Evolutionary conservation across 805 yeast species (phyloP).

Genomic region (Citeromyces nyonsensis): DNA sequence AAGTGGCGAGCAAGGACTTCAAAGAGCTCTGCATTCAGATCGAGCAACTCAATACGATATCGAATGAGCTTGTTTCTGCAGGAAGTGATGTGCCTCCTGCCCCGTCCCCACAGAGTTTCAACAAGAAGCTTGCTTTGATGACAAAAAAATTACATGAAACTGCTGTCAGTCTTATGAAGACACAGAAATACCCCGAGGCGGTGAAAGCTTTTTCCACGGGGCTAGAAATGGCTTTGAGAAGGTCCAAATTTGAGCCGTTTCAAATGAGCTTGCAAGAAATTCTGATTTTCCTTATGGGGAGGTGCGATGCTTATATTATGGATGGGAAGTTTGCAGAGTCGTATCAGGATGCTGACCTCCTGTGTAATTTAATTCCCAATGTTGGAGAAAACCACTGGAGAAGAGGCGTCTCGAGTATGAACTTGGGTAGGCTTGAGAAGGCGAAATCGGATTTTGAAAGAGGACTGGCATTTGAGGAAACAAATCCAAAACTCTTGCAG

Average conservation of each 20-base stretch:
- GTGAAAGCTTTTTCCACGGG: constrained; percentile 51
- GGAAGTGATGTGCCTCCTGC: constrained; percentile 34
- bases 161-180: constrained; percentile 42
- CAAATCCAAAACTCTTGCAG: constrained; percentile 28
- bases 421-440: constrained; percentile 44
- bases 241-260: constrained; percentile 63
- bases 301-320: constrained; percentile 55
- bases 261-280: constrained; percentile 59
- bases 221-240: constrained; percentile 47
- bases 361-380: constrained; percentile 39
- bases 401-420: constrained; percentile 47
- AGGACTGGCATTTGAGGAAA: constrained; percentile 50
- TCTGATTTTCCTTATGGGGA: constrained; percentile 47
- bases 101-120: constrained; percentile 38
- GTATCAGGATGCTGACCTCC: constrained; percentile 52
- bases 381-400: constrained; percentile 61
- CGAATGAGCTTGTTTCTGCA: constrained; percentile 25
- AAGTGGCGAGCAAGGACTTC: constrained; percentile 6
- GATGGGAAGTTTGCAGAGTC: constrained; percentile 41
- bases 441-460: constrained; percentile 59
- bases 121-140: constrained; percentile 39
- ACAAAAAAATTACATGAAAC: constrained; percentile 50
- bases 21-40: constrained; percentile 14
- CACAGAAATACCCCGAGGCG: constrained; percentile 40
- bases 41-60: constrained; percentile 15